Percentiles rank a stretch among this genome's conserved stretches.
Evolutionary conservation across 208 protist species (phyloP).

Genomic region (Leishmania braziliensis): DNA sequence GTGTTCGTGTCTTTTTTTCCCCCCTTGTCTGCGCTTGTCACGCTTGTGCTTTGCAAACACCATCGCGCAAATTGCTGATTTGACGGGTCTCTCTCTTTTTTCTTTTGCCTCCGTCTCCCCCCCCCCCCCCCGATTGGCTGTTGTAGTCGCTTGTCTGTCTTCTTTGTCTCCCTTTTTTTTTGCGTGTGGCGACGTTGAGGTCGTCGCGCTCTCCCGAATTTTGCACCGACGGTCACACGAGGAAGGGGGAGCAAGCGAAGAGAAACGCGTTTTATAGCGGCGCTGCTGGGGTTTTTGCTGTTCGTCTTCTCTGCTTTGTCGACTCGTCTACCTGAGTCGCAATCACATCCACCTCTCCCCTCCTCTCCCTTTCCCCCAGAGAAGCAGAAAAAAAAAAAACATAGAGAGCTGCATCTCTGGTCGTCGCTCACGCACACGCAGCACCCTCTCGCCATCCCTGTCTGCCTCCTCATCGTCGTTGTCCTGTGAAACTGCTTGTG

Average conservation of each 20-base stretch:
- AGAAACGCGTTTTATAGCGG: neutral
- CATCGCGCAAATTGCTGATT: neutral
- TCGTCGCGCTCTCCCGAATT: neutral
- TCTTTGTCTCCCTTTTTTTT: neutral
- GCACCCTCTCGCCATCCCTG: too few relatives aligned
- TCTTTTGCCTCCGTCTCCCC: neutral
- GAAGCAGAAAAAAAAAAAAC: neutral
- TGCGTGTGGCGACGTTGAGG: neutral
- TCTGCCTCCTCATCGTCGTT: neutral
- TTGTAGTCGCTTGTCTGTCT: neutral
- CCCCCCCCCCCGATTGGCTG: neutral
- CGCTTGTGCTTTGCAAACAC: neutral
- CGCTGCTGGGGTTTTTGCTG: neutral
- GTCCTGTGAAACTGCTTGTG: neutral
- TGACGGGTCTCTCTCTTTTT: neutral
- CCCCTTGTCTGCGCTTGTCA: neutral
- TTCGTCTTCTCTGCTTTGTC: neutral
- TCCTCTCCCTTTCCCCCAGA: neutral
- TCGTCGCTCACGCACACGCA: neutral
- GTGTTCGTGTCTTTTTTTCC: neutral
- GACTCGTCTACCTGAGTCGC: neutral
- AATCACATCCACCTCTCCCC: neutral
- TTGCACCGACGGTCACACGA: neutral
- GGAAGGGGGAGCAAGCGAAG: neutral
- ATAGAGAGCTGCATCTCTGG: neutral